Percentiles rank a stretch among this genome's conserved stretches.
Evolutionary conservation across 768 basidiomycete species (phyloP).

Genomic region (Xerocomellus amylosporus): DNA sequence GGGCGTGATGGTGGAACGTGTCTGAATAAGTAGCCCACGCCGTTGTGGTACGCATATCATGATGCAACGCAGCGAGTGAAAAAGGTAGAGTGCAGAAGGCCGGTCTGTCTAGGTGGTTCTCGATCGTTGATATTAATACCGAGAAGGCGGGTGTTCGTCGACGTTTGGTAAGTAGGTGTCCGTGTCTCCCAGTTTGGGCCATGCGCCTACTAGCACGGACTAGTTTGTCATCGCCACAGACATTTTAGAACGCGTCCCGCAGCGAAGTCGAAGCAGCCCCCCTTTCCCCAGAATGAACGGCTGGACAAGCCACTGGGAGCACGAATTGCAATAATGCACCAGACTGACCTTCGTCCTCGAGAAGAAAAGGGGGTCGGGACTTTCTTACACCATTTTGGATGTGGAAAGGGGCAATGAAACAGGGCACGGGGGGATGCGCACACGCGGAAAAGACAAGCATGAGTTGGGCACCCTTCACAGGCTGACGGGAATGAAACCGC

Average conservation of each 20-base stretch:
- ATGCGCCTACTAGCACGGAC: constrained; percentile 1
- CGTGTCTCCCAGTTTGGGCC: constrained; percentile 1
- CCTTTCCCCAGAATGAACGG: constrained; percentile 1
- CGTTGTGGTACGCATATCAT: constrained; percentile 3
- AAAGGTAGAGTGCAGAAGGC: constrained; percentile 1
- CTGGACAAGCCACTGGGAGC: constrained; percentile 2
- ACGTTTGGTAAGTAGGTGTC: constrained; percentile 2
- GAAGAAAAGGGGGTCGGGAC: constrained; percentile 5
- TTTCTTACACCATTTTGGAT: constrained; percentile 5
- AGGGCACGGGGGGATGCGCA: constrained; percentile 9
- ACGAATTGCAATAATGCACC: constrained; percentile 16
- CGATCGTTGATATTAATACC: constrained; percentile 9
- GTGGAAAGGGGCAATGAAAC: constrained; percentile 16
- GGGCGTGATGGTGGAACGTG: background rate
- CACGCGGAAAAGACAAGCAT: constrained; percentile 7
- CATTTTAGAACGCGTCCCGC: background rate
- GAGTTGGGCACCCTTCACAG: constrained; percentile 2
- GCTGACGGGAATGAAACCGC: constrained; percentile 24
- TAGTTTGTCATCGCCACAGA: constrained; percentile 13
- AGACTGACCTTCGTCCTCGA: constrained; percentile 4
- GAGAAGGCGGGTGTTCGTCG: constrained; percentile 1
- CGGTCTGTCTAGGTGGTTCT: constrained; percentile 7
- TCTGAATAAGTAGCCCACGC: background rate
- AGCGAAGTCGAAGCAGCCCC: constrained; percentile 9
- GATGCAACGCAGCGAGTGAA: constrained; percentile 2